Conservation (phyloP, 176 grass and related monocot species). For the Eleusine coracana region DNA sequence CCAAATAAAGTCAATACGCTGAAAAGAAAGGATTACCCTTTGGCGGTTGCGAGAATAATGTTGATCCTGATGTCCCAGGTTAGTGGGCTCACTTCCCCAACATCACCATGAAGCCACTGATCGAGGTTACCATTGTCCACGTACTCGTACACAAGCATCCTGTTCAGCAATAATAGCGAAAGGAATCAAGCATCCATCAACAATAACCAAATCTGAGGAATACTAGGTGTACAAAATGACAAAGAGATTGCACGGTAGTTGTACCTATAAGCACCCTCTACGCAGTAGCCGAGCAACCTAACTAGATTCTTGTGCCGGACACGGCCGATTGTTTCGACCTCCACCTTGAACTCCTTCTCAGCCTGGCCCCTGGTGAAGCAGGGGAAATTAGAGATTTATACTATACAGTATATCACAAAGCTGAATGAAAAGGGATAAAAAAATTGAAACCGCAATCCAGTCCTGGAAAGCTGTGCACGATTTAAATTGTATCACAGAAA, state of each 20-base stretch:
- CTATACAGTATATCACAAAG: constrained; percentile 18
- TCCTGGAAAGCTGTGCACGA: constrained; percentile 32
- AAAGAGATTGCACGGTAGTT: background rate
- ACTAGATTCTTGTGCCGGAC: constrained; percentile 99
- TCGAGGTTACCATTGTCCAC: constrained; percentile 96
- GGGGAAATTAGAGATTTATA: background rate
- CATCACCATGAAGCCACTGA: constrained; percentile 92
- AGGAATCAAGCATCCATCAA: background rate
- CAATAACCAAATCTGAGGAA: background rate
- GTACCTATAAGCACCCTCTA: constrained; percentile 94
- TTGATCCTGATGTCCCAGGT: constrained; percentile 95
- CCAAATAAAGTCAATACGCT: background rate
- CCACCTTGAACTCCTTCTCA: constrained; percentile 98
- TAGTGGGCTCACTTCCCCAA: constrained; percentile 74
- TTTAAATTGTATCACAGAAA: constrained; percentile 36
- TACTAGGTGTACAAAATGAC: background rate
- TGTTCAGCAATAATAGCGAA: constrained; percentile 29
- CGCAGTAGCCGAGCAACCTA: constrained; percentile 87
- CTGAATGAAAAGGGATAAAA: background rate
- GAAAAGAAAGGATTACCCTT: constrained; percentile 67
- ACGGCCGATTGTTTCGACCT: constrained; percentile 91
- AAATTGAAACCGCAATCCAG: constrained; percentile 20
- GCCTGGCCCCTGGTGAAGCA: constrained; percentile 78
- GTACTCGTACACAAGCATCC: constrained; percentile 98
- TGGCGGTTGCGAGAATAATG: constrained; percentile 93